Evolutionary conservation across 345 rosid genomes (phyloP).

Genomic region (Schrenkiella parvula): DNA sequence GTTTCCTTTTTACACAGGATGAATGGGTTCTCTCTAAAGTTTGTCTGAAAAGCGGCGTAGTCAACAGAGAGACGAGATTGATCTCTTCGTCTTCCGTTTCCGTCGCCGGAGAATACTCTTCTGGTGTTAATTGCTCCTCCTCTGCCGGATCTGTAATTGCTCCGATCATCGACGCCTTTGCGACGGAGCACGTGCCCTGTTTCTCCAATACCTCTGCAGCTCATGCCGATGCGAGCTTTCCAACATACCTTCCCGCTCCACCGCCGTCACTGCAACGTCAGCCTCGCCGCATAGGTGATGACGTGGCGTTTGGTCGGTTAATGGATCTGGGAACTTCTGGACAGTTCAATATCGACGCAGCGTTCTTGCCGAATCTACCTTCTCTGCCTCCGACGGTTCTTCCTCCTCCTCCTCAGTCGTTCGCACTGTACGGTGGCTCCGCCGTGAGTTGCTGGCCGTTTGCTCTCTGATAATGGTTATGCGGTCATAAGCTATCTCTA

Average conservation of each 20-base stretch:
- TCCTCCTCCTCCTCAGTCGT: slow-evolving; percentile 12
- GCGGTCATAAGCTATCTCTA: background rate
- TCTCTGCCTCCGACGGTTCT: slow-evolving; percentile 32
- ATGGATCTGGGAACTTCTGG: slow-evolving; percentile 6
- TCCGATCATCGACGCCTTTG: slow-evolving; percentile 10
- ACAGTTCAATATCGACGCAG: slow-evolving; percentile 3
- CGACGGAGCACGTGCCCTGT: slow-evolving; percentile 99
- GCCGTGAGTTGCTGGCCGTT: slow-evolving; percentile 25
- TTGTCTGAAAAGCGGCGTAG: slow-evolving; percentile 55
- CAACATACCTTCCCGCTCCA: slow-evolving; percentile 13
- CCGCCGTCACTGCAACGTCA: slow-evolving; percentile 32
- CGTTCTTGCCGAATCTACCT: slow-evolving; percentile 20
- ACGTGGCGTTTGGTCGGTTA: slow-evolving; percentile 16
- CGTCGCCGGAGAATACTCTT: slow-evolving; percentile 30
- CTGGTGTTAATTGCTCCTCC: slow-evolving; percentile 29
- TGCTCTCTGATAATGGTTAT: slow-evolving; percentile 24
- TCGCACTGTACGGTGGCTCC: slow-evolving; percentile 23
- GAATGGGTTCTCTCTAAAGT: slow-evolving; percentile 96
- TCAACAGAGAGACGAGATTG: slow-evolving; percentile 30
- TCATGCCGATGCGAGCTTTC: slow-evolving; percentile 35
- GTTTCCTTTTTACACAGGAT: slow-evolving; percentile 42
- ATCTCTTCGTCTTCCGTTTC: slow-evolving; percentile 25
- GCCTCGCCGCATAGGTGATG: slow-evolving; percentile 5
- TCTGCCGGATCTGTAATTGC: slow-evolving; percentile 27
- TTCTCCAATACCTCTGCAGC: slow-evolving; percentile 75